phyloP scores from a whole-genome alignment of 73 alveolate genomes.

The Paraurostyla sp. region DNA sequence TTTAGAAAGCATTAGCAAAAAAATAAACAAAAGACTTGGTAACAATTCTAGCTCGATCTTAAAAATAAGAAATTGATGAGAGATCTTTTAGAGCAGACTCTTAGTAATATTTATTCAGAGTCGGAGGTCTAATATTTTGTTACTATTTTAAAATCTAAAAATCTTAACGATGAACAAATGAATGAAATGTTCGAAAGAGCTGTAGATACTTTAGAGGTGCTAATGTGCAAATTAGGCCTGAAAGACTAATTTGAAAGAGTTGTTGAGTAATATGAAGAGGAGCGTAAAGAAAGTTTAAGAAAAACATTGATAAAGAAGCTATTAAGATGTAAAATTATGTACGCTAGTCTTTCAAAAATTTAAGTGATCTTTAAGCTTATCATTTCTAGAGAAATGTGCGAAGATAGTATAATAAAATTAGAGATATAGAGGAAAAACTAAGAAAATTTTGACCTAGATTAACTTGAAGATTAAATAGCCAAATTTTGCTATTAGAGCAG shows the following conservation, averaged over 20 bases:
- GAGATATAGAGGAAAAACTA: background rate
- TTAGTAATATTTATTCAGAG: slow-evolving; percentile 5
- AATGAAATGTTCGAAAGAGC: background rate
- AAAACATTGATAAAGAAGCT: slow-evolving; percentile 2
- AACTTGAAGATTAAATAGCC: slow-evolving; percentile 1
- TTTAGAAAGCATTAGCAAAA: background rate
- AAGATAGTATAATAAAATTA: background rate
- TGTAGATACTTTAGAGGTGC: background rate
- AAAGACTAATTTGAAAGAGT: background rate
- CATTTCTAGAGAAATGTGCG: background rate
- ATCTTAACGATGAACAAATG: background rate
- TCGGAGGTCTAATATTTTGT: background rate
- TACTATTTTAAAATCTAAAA: background rate
- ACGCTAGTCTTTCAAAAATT: background rate
- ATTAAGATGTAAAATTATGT: slow-evolving; percentile 16
- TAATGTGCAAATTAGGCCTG: slow-evolving; percentile 22
- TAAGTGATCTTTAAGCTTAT: background rate
- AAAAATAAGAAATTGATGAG: background rate
- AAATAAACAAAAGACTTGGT: background rate
- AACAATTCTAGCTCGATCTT: slow-evolving; percentile 1
- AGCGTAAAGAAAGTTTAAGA: background rate
- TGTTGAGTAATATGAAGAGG: slow-evolving; percentile 5
- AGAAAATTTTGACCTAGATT: background rate
- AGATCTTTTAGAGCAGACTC: background rate
- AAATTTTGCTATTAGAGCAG: slow-evolving; percentile 7